Evolutionary conservation across 2,329 filamentous ascomycete species (phyloP), one percentile per base, ranked within the genome.

Genomic region (Fusarium subtropicale): DNA sequence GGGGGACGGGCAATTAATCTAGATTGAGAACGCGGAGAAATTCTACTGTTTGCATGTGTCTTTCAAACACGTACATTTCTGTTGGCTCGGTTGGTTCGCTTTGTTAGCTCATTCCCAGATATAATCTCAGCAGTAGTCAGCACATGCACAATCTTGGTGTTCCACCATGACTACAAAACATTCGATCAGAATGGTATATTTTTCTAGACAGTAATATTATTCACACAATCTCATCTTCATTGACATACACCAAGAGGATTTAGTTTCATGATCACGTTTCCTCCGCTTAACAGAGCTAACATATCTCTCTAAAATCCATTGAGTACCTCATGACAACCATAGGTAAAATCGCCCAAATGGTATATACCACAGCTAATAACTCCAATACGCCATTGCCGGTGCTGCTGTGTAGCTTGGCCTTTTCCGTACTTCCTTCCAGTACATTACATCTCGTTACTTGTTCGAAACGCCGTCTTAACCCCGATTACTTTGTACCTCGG

Each of bases 401-500:
- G 47, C 55, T 26, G 30, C 30, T 44, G 33, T 42, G 45, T 39
- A 52, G 36, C 45, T 54, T 39, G 41, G 20, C 34, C 51, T 56
- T 60, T 59, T 58, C 38, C 24, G 33, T 39, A 36, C 20, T 58
- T 36, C 36, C 39, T 34, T 58, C 45, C 42, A 28, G 28, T 38
- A 31, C 51, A 46, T 63, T 44, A 50, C 45, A 46, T 56, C 36
- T 60, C 53, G 30, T 52, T 56, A 20, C 28, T 56, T 30, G 16
- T 18, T 44, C 45, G 28, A 38, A 56, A 30, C 18, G 20, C 24
- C 33, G 26, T 20, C 33, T 13, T 16, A 15, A 16, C 12, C n/a
- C 44, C 38, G 38, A 44, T 63, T 24, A 69, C 34, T 60, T 60
- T 16, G 87, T 84, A 24, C 89, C 91, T 67, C 92, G 89, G 16